phyloP scores from a whole-genome alignment of 2,329 filamentous ascomycete species.

The Cryphonectria radicalis region DNA sequence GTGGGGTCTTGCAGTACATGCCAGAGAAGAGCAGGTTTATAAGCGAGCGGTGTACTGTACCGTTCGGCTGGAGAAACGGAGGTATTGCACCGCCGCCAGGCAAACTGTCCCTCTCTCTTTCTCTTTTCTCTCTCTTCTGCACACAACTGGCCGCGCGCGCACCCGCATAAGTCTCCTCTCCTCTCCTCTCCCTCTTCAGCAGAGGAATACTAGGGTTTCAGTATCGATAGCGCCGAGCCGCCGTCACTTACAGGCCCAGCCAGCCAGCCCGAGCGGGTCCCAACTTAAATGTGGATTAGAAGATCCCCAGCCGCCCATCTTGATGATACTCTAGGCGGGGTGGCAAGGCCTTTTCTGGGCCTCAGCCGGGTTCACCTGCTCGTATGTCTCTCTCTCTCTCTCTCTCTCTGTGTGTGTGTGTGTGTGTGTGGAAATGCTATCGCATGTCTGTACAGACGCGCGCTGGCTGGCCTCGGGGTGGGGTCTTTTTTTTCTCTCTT shows the following conservation, averaged over 20 bases:
- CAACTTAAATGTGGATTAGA: slow-evolving; percentile 2
- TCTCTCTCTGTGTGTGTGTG: background rate
- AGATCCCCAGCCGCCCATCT: background rate
- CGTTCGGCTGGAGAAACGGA: background rate
- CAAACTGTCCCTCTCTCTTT: background rate
- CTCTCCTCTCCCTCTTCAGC: background rate
- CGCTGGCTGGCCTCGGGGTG: background rate
- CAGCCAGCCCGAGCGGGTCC: background rate
- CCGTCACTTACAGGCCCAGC: slow-evolving; percentile 1
- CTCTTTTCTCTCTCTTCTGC: background rate
- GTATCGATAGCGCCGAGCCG: slow-evolving; percentile 6
- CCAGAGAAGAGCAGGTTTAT: too few species aligned
- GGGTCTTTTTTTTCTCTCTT: background rate
- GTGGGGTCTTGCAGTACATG: background rate
- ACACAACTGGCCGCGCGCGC: background rate
- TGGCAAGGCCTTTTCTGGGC: slow-evolving; percentile 3
- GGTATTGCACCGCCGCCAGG: background rate
- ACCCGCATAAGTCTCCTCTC: too few species aligned
- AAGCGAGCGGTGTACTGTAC: background rate
- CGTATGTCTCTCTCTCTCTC: background rate
- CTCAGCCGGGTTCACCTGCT: background rate
- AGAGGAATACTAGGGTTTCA: background rate
- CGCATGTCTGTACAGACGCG: background rate
- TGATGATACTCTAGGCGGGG: background rate
- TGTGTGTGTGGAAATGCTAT: background rate